Evolutionary conservation across 2,329 filamentous ascomycete species (phyloP), one percentile per base, ranked within the genome.

Genomic region (Proliferodiscus dingleyae): DNA sequence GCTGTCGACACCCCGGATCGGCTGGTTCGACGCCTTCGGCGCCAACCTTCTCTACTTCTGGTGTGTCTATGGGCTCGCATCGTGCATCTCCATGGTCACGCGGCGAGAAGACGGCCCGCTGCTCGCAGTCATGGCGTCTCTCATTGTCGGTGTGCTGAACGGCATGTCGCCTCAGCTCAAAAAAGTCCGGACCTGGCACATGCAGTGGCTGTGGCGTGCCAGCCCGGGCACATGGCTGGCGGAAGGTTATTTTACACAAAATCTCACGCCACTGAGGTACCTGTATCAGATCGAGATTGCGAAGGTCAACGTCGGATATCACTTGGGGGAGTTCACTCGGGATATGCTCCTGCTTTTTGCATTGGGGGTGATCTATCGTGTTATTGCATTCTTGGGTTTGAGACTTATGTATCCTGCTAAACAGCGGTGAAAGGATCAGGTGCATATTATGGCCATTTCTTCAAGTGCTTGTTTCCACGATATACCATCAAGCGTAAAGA

Each of bases 31-130:
- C 8, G 72, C 73, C 21, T 80, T 75, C 56, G 43, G 66, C 11
- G 69, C 68, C 5, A 80, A 80, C 45, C 54, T 79, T 37, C 49
- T 72, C 8, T 80, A 80, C 61, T 80, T 78, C 54, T 81, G 73
- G 63, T 73, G 72, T 54, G 74, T 80, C 41, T 80, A 79, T 57
- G 75, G 77, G 0, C 66, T 80, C 5, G 71, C 77, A 0, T 73
- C 68, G 26, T 63, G 67, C 23, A 60, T 80, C 13, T 74, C 70
- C 46, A 78, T 80, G 73, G 54, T 80, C 1, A 69, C 72, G 18
- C 69, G 71, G 16, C 64, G 77, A 6, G 76, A 81, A 58, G 74
- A 80, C 48, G 77, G 75, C 0, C 77, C 77, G 0, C 61, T 81
- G 0, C 61, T 80, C 5, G 74, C 77, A 1, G 75, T 77, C 8